Conservation (phyloP, 169 alveolate genomes). For the Perkinsus marinus region DNA sequence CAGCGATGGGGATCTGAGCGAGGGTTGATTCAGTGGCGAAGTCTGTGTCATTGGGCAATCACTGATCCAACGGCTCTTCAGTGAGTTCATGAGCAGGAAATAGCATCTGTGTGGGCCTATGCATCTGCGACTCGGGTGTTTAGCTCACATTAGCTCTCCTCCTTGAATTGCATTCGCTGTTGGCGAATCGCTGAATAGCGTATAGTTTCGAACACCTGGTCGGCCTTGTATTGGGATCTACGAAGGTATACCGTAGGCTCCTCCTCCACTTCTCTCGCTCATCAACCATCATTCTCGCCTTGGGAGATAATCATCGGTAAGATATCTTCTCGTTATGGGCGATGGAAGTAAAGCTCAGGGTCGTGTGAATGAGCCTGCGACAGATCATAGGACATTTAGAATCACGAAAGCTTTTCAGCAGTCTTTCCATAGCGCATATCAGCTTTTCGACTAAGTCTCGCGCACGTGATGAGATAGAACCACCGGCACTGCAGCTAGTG, state of each 20-base stretch:
- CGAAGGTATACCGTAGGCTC: neutral
- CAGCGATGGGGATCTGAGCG: neutral
- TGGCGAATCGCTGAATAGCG: neutral
- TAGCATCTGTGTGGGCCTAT: no score
- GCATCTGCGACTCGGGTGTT: neutral
- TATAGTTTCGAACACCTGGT: no score
- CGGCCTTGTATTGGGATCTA: no score
- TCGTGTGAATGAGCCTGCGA: no score
- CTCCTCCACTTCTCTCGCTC: neutral
- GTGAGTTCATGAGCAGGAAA: neutral
- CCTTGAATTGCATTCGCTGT: neutral
- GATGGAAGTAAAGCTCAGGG: no score
- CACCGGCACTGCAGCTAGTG: no score
- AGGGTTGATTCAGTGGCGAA: neutral
- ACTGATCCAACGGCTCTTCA: neutral
- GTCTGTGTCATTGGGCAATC: neutral
- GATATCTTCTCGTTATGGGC: neutral
- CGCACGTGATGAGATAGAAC: neutral
- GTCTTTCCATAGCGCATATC: neutral
- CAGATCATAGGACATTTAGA: no score
- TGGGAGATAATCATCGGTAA: neutral
- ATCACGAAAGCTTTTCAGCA: neutral
- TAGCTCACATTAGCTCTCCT: neutral
- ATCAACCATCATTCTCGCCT: neutral
- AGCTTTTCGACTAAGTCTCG: neutral